phyloP scores from a whole-genome alignment of 257 asterid genomes.

The Nicotiana knightiana region DNA sequence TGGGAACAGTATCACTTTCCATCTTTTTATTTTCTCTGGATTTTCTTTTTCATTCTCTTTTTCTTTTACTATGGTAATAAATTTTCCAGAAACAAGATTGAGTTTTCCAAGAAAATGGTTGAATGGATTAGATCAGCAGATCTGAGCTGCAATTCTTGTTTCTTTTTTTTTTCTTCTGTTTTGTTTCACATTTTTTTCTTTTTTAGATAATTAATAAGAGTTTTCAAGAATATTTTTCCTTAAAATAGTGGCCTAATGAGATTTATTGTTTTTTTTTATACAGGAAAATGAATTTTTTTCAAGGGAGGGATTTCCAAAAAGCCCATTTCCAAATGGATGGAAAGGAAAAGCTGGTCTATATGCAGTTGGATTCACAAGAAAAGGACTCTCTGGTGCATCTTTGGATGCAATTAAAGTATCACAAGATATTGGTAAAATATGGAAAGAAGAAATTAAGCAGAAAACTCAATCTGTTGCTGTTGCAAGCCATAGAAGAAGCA shows the following conservation, averaged over 20 bases:
- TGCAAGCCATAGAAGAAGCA: conserved; percentile 39
- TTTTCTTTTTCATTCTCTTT: not conserved
- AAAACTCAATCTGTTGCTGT: conserved; percentile 43
- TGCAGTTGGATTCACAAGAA: conserved; percentile 84
- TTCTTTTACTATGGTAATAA: not conserved
- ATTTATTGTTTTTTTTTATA: not conserved
- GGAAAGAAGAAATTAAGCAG: conserved; percentile 69
- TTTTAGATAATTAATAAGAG: not conserved
- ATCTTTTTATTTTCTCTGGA: not conserved
- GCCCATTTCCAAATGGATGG: conserved; percentile 87
- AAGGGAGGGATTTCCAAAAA: conserved; percentile 61
- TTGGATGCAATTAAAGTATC: conserved; percentile 69
- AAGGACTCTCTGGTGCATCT: conserved; percentile 86
- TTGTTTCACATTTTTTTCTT: not conserved
- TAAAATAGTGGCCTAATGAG: not conserved
- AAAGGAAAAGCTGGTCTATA: conserved; percentile 80
- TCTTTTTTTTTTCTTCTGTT: not conserved
- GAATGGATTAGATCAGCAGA: conserved; percentile 6
- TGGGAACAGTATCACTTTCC: conserved; percentile 12
- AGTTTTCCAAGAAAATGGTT: conserved; percentile 29
- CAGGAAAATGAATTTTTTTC: conserved; percentile 74
- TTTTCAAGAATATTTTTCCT: not conserved
- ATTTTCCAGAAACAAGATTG: conserved; percentile 24
- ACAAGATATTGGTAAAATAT: conserved; percentile 61
- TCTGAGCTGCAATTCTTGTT: conserved; percentile 1